phyloP scores from a whole-genome alignment of 371 early-diverging fungal species.

The Coemansia sp. region DNA sequence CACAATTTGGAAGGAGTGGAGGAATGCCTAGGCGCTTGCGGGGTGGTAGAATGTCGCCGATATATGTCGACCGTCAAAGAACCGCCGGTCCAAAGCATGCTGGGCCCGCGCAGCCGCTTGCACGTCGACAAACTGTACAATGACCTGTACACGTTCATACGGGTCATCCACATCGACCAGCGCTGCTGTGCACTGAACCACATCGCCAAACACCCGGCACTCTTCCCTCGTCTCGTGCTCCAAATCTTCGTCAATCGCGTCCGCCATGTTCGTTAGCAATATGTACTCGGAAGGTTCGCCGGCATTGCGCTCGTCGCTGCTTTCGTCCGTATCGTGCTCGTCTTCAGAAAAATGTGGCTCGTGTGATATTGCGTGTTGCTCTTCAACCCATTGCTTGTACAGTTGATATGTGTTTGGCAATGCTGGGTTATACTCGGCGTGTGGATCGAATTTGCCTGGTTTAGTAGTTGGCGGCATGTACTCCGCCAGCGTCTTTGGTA shows the following conservation, averaged over 20 bases:
- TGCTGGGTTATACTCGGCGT: slow-evolving; percentile 31
- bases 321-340: background rate
- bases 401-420: slow-evolving; percentile 34
- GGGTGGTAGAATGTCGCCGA: slow-evolving; percentile 20
- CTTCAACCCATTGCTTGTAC: slow-evolving; percentile 25
- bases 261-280: slow-evolving; percentile 37
- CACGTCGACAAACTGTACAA: slow-evolving; percentile 34
- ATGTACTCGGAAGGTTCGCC: slow-evolving; percentile 22
- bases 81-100: slow-evolving; percentile 30
- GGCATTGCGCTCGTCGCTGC: background rate
- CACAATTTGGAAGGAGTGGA: background rate
- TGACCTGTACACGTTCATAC: slow-evolving; percentile 22
- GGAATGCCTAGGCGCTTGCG: background rate
- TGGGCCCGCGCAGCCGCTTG: slow-evolving; percentile 24
- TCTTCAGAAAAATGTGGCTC: background rate
- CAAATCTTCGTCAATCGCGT: slow-evolving; percentile 26
- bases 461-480: slow-evolving; percentile 21
- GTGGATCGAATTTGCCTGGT: slow-evolving; percentile 22
- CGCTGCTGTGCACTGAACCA: slow-evolving; percentile 11
- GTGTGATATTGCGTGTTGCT: background rate
- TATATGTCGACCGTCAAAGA: slow-evolving; percentile 39
- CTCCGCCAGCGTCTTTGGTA: slow-evolving; percentile 16
- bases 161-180: background rate
- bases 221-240: slow-evolving; percentile 35
- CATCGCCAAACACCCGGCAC: slow-evolving; percentile 30